A percentile compares a stretch with the other conserved stretches of the same genome.
These are phyloP conservation scores for Petunia axillaris DNA, from an alignment of 257 asterid genomes.

Conservation along the genomic window DNA sequence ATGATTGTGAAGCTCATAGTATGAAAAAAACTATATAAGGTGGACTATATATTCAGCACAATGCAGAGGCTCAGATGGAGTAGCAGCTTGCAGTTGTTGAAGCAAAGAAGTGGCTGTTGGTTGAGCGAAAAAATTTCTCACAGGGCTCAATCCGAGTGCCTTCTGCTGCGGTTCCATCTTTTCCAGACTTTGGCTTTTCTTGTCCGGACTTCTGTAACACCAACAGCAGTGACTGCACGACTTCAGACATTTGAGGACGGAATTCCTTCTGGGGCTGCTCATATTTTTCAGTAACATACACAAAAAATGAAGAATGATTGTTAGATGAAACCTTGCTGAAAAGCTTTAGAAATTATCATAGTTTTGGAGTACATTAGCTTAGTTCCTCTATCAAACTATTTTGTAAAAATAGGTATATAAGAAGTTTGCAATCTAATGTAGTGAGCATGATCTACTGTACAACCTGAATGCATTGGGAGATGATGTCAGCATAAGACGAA, in stretches of 20 bases:
- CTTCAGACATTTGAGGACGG: conserved; percentile 75
- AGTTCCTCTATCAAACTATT: neutral
- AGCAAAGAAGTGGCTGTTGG: conserved; percentile 50
- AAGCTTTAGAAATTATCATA: conserved; percentile 19
- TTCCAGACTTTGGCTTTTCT: conserved; percentile 6
- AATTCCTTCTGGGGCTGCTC: conserved; percentile 82
- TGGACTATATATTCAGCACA: neutral
- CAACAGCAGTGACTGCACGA: conserved; percentile 57
- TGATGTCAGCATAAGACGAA: conserved; percentile 75
- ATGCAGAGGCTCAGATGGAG: conserved; percentile 46
- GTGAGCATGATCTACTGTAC: neutral
- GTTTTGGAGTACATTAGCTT: neutral
- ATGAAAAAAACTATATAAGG: neutral
- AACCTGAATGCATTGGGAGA: conserved; percentile 90
- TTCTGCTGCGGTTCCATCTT: conserved; percentile 29
- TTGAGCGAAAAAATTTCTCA: conserved; percentile 72
- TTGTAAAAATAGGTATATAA: neutral
- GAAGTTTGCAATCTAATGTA: neutral
- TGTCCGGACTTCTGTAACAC: conserved; percentile 52
- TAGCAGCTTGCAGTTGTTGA: conserved; percentile 83
- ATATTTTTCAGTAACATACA: conserved; percentile 24
- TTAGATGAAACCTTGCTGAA: conserved; percentile 2
- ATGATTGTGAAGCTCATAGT: conserved; percentile 20
- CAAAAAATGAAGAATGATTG: neutral
- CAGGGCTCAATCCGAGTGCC: conserved; percentile 46